phyloP scores from a whole-genome alignment of 139 green algal species.

The Cymbomonas tetramitiformis region DNA sequence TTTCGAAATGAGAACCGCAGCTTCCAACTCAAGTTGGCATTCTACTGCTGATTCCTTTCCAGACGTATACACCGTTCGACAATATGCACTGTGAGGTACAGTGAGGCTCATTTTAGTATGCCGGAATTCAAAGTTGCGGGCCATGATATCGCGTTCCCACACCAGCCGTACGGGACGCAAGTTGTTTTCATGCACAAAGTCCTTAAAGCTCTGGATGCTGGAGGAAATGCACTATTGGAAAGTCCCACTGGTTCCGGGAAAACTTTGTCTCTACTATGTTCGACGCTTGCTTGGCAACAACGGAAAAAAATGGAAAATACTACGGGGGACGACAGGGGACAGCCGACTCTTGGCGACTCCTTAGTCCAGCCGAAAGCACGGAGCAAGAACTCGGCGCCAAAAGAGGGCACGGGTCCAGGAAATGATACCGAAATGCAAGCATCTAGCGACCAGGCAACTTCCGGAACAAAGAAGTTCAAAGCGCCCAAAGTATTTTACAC shows the following conservation, averaged over 20 bases:
- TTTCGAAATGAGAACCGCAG: no score
- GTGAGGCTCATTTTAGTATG: no score
- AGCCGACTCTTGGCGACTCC: conserved; percentile 5
- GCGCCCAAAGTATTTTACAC: conserved; percentile 58
- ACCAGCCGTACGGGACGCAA: conserved; percentile 60
- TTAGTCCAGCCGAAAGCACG: conserved; percentile 7
- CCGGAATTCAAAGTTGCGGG: conserved; percentile 41
- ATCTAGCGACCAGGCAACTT: neutral
- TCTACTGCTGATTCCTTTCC: no score
- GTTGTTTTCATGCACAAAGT: conserved; percentile 62
- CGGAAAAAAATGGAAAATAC: conserved; percentile 21
- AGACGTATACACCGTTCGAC: no score
- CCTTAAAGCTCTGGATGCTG: conserved; percentile 42
- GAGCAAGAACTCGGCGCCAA: neutral
- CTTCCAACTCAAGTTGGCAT: no score
- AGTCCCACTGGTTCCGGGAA: conserved; percentile 59
- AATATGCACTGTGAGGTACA: no score
- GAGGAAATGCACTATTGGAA: conserved; percentile 56
- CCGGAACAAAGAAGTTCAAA: neutral
- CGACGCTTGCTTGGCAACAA: conserved; percentile 27
- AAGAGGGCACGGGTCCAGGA: neutral
- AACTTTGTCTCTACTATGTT: conserved; percentile 74
- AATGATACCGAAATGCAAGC: neutral
- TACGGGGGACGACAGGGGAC: neutral
- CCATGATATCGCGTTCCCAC: conserved; percentile 51